Conservation (phyloP, 2,329 filamentous ascomycete genomes). For the Talaromyces sp. region DNA sequence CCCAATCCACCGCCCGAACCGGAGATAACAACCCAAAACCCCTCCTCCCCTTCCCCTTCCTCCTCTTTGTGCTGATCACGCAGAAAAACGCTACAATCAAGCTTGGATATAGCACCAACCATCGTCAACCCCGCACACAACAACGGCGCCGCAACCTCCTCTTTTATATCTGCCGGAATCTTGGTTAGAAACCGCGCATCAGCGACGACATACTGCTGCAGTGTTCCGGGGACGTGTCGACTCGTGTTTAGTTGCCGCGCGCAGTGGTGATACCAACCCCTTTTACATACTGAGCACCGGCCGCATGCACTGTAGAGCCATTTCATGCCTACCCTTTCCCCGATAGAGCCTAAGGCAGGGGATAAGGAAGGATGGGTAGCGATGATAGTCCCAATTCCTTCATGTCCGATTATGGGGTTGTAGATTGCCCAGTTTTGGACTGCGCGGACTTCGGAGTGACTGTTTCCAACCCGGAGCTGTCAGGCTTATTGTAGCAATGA, state of each 20-base stretch:
- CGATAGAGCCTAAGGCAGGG: neutral
- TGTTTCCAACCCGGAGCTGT: too few relatives aligned
- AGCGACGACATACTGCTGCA: constrained; percentile 10
- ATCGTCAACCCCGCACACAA: constrained; percentile 12
- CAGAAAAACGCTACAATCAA: neutral
- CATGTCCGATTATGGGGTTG: neutral
- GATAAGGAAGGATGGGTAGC: neutral
- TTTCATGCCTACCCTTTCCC: neutral
- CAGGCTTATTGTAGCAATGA: too few relatives aligned
- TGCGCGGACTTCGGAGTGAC: constrained; percentile 1
- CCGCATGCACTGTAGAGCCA: neutral
- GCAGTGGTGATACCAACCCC: neutral
- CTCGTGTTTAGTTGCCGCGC: neutral
- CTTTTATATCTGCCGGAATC: neutral
- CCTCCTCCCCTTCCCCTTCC: neutral
- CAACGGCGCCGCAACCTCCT: constrained; percentile 5
- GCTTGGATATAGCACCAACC: neutral
- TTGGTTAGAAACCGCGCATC: neutral
- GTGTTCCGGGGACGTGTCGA: neutral
- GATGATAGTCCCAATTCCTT: neutral
- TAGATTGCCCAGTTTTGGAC: neutral
- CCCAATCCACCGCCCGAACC: constrained; percentile 13
- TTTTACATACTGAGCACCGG: neutral
- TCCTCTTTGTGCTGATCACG: neutral
- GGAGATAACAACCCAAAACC: constrained; percentile 5